Percentiles rank a stretch among this genome's conserved stretches.
Evolutionary conservation across 768 basidiomycete genomes (phyloP).

Genomic region (Udeniomyces megalosporus): DNA sequence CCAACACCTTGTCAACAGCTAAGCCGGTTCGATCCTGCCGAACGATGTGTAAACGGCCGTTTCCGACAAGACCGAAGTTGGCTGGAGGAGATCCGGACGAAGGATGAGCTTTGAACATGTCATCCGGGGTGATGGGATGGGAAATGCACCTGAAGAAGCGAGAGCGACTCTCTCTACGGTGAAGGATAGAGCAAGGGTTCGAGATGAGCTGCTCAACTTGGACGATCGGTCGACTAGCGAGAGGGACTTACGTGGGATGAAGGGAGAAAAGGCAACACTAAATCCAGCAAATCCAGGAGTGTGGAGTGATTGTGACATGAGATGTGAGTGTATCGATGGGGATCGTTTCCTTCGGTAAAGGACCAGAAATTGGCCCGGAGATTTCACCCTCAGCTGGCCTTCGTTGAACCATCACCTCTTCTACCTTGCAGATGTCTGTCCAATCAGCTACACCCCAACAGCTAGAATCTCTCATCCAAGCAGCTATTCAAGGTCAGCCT

Average conservation of each 20-base stretch:
- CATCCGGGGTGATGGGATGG: neutral
- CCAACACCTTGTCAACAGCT: slow-evolving; percentile 23
- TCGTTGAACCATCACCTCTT: no score
- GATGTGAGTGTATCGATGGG: neutral
- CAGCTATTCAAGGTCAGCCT: slow-evolving; percentile 6
- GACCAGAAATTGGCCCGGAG: no score
- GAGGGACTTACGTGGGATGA: slow-evolving; percentile 37
- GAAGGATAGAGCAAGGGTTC: slow-evolving; percentile 26
- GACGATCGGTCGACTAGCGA: neutral
- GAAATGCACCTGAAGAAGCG: slow-evolving; percentile 21
- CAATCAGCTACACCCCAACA: slow-evolving; percentile 1
- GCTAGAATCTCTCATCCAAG: slow-evolving; percentile 9
- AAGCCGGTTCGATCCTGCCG: slow-evolving; percentile 13
- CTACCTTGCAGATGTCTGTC: no score
- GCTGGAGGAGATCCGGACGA: no score
- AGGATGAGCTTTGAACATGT: neutral
- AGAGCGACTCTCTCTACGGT: slow-evolving; percentile 24
- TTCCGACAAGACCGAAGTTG: slow-evolving; percentile 89
- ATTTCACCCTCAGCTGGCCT: no score
- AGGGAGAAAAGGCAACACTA: slow-evolving; percentile 67
- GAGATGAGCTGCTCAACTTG: neutral
- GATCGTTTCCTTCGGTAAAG: neutral
- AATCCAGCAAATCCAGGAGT: slow-evolving; percentile 79
- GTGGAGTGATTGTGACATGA: slow-evolving; percentile 31
- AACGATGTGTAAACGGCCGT: slow-evolving; percentile 54